A percentile compares a stretch with the other conserved stretches of the same genome.
These are phyloP conservation scores for Auriscalpium microsporum DNA, from an alignment of 768 basidiomycete species.

Conservation along the genomic window DNA sequence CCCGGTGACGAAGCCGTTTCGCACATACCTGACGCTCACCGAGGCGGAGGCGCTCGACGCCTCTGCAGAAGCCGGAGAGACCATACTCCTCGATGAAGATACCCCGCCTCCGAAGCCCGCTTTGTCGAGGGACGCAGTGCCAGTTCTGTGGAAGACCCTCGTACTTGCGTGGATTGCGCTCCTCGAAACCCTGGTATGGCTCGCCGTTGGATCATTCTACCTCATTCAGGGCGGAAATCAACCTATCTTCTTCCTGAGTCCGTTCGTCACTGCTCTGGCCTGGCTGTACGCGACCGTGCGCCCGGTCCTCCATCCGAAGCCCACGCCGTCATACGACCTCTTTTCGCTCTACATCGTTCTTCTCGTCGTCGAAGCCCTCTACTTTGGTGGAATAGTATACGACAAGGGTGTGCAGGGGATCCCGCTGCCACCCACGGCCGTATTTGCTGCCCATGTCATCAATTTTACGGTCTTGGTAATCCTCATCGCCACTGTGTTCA, in stretches of 20 bases:
- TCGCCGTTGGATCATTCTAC: slow-evolving; percentile 48
- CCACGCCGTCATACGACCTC: slow-evolving; percentile 58
- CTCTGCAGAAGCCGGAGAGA: background rate
- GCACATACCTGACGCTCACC: background rate
- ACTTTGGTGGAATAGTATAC: slow-evolving; percentile 48
- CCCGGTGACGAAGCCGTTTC: background rate
- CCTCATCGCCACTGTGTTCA: slow-evolving; percentile 40
- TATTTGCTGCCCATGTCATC: slow-evolving; percentile 20
- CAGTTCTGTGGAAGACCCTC: slow-evolving; percentile 44
- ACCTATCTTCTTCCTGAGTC: slow-evolving; percentile 29
- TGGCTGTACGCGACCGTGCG: slow-evolving; percentile 64
- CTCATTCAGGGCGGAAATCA: slow-evolving; percentile 27
- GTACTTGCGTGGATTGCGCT: slow-evolving; percentile 47
- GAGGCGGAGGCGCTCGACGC: background rate
- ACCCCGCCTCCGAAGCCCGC: too few species aligned
- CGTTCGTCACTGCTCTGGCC: slow-evolving; percentile 40
- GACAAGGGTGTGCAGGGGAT: slow-evolving; percentile 36
- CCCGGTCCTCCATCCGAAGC: slow-evolving; percentile 41
- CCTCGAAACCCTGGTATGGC: slow-evolving; percentile 46
- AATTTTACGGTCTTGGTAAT: slow-evolving; percentile 39
- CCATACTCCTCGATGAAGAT: too few species aligned
- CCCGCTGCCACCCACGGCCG: slow-evolving; percentile 31
- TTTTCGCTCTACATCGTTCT: slow-evolving; percentile 49
- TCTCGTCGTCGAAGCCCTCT: slow-evolving; percentile 35
- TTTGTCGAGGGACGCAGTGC: too few species aligned